Percentiles rank a stretch among this genome's conserved stretches.
These are phyloP conservation scores for Capsicum baccatum DNA, from an alignment of 257 asterid genomes.

Conservation along the genomic window DNA sequence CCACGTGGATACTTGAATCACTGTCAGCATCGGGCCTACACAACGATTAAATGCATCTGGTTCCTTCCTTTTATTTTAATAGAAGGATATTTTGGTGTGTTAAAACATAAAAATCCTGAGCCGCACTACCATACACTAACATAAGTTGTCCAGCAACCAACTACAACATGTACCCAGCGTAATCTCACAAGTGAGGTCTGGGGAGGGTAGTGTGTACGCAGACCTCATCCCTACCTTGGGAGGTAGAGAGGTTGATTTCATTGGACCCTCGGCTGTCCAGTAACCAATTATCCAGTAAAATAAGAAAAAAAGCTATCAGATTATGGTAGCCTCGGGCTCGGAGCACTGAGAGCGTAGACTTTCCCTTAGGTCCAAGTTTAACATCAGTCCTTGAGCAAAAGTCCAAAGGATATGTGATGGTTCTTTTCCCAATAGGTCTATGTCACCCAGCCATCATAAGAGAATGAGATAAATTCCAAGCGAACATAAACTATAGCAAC, in stretches of 20 bases:
- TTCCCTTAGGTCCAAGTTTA: background rate
- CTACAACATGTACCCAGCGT: background rate
- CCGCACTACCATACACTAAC: background rate
- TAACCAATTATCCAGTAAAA: background rate
- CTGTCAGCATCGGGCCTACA: background rate
- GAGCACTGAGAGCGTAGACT: background rate
- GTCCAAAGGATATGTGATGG: background rate
- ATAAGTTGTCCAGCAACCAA: background rate
- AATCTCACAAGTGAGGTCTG: too few relatives aligned
- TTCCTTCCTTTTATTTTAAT: background rate
- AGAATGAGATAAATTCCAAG: background rate
- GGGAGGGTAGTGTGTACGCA: too few relatives aligned
- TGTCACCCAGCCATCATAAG: background rate
- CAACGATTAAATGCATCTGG: background rate
- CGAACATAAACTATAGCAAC: background rate
- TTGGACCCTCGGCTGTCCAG: too few relatives aligned
- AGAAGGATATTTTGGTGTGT: background rate
- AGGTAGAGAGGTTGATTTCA: too few relatives aligned
- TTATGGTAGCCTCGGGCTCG: constrained; percentile 10
- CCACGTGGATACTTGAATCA: background rate
- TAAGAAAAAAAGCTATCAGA: background rate
- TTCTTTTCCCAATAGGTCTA: background rate
- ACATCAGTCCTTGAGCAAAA: background rate
- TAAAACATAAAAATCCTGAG: background rate
- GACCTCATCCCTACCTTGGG: too few relatives aligned